Percentiles rank a stretch among this genome's conserved stretches.
These are phyloP conservation scores for Trichoderma afroharzianum DNA, from an alignment of 2,329 filamentous ascomycete species.

Conservation along the genomic window DNA sequence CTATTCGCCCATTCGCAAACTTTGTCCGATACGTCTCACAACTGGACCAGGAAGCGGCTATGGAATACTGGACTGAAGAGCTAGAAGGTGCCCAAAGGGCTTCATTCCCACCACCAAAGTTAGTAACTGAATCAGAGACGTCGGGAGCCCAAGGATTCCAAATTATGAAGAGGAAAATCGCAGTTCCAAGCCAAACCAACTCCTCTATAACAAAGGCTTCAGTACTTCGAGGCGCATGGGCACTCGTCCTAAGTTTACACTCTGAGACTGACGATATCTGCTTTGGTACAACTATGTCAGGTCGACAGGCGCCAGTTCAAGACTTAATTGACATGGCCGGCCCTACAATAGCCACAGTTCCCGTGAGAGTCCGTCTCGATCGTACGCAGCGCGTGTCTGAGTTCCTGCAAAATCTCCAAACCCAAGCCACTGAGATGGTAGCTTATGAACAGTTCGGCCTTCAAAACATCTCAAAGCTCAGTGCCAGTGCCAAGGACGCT, in stretches of 20 bases:
- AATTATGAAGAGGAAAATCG: not conserved
- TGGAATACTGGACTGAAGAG: not conserved
- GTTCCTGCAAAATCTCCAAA: conserved; percentile 18
- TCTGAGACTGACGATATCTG: conserved; percentile 23
- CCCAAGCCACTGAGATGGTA: not conserved
- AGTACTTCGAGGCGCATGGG: conserved; percentile 26
- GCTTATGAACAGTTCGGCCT: conserved; percentile 23
- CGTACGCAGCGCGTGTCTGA: conserved; percentile 13
- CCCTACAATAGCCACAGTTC: conserved; percentile 31
- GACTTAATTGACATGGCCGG: conserved; percentile 28
- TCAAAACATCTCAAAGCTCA: conserved; percentile 21
- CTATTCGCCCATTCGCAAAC: conserved; percentile 8
- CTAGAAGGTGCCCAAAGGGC: not conserved
- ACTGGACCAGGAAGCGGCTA: not conserved
- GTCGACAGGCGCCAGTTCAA: conserved; percentile 26
- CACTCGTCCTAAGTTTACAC: conserved; percentile 22
- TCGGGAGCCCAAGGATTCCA: not conserved
- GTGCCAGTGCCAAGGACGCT: conserved; percentile 18
- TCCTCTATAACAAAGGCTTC: conserved; percentile 20
- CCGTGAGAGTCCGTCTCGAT: conserved; percentile 23
- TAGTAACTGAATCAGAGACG: not conserved
- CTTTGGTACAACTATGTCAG: conserved; percentile 29
- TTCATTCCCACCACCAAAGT: not conserved
- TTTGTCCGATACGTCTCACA: conserved; percentile 17
- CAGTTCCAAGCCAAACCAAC: not conserved